Evolutionary conservation across 495 filamentous ascomycete genomes (phyloP), one percentile per base, ranked within the genome.

Genomic region (Xeromyces bisporus): DNA sequence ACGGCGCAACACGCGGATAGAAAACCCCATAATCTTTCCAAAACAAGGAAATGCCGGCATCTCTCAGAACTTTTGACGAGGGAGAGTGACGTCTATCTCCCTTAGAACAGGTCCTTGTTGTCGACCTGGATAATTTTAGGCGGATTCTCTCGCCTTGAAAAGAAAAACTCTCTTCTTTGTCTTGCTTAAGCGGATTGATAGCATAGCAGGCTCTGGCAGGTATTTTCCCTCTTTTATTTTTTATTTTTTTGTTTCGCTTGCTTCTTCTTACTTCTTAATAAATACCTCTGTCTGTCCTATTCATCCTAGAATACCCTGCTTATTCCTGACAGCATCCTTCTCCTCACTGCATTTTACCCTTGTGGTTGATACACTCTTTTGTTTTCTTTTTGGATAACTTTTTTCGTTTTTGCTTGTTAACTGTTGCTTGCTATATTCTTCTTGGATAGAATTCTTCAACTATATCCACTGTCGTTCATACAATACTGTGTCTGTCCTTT

Each of bases 31-130:
- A 2, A 75, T 91, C 23, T 86, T 80, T 42, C 85, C 84, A 7
- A 78, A 86, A 48, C 83, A 89, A 62, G 77, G 73, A 16, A 92
- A 80, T 43, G 81, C 84, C 17, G 89, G 89, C 29, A 97, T 97
- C 46, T 82, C 89, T n/a, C 89, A 94, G 50, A 97, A 97, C 44
- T 97, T 97, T 43, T 97, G 66, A 53, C 31, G 14, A n/a, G 15
- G 8, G n/a, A n/a, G n/a, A n/a, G n/a, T n/a, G n/a, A n/a, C n/a
- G n/a, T n/a, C n/a, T n/a, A n/a, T n/a, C n/a, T n/a, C n/a, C n/a
- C n/a, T n/a, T n/a, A n/a, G n/a, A n/a, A n/a, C n/a, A n/a, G n/a
- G n/a, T n/a, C n/a, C n/a, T n/a, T n/a, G n/a, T n/a, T n/a, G 2
- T 15, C 34, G 15, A 23, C 6, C 21, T 23, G 21, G 21, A 23